A percentile compares a stretch with the other conserved stretches of the same genome.
Evolutionary conservation across 768 basidiomycete genomes (phyloP).

Genomic region (Imleria badia): DNA sequence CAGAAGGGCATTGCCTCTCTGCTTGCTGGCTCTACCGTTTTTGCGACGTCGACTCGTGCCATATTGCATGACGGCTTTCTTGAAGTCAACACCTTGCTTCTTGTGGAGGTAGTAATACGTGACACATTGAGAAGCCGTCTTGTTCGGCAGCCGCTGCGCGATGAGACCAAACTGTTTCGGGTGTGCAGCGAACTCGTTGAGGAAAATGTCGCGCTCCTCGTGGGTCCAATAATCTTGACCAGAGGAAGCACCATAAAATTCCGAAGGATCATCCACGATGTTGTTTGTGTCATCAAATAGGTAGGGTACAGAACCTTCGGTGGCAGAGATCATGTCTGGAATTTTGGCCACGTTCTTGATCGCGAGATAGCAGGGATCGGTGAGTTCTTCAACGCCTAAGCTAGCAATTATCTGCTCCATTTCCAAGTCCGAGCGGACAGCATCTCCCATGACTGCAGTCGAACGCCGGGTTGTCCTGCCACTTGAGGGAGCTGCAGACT

Average conservation of each 20-base stretch:
- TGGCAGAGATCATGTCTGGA: constrained; percentile 86
- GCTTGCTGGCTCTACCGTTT: constrained; percentile 58
- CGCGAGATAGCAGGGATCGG: constrained; percentile 90
- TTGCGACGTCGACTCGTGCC: constrained; percentile 67
- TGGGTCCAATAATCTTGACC: constrained; percentile 88
- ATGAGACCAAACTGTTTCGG: constrained; percentile 98
- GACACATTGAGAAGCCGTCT: constrained; percentile 87
- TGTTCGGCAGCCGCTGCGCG: constrained; percentile 74
- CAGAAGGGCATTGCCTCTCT: constrained; percentile 79
- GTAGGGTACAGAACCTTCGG: constrained; percentile 57
- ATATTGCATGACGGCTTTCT: constrained; percentile 65
- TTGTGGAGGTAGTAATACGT: constrained; percentile 95
- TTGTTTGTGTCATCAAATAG: constrained; percentile 86
- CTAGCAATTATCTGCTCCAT: constrained; percentile 98
- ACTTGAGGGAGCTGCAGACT: constrained; percentile 39
- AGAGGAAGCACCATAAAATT: constrained; percentile 71
- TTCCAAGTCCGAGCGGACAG: constrained; percentile 92
- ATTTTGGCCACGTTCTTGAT: constrained; percentile 80
- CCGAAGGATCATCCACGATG: constrained; percentile 68
- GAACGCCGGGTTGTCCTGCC: constrained; percentile 73
- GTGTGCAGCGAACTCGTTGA: constrained; percentile 76
- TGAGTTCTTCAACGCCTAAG: constrained; percentile 86
- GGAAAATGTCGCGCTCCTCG: constrained; percentile 74
- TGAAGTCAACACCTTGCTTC: constrained; percentile 83
- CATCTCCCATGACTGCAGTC: constrained; percentile 73